phyloP scores from a whole-genome alignment of 2,329 filamentous ascomycete genomes.

The Phialophora verrucosa region DNA sequence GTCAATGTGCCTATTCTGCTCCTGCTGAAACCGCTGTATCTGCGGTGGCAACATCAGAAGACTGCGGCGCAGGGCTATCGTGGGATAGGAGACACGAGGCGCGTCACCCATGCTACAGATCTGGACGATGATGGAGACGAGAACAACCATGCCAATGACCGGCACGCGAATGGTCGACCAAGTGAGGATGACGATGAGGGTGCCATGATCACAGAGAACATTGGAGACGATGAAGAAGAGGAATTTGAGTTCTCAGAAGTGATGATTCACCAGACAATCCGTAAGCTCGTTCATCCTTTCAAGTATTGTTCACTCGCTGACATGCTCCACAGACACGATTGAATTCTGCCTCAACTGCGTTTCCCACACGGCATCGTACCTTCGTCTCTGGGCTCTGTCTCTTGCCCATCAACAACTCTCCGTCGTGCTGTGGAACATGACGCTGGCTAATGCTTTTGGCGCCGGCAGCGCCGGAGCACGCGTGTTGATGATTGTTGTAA shows the following conservation, averaged over 20 bases:
- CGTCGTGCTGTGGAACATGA: conserved; percentile 96
- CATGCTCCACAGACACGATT: conserved; percentile 32
- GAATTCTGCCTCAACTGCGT: conserved; percentile 99
- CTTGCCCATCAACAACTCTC: conserved; percentile 98
- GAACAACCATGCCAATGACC: conserved; percentile 16
- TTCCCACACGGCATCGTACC: conserved; percentile 97
- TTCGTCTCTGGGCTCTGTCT: conserved; percentile 96
- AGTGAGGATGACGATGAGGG: conserved; percentile 81
- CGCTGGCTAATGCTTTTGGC: conserved; percentile 76
- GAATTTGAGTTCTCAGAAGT: conserved; percentile 97
- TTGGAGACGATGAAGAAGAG: conserved; percentile 78
- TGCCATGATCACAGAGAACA: conserved; percentile 86
- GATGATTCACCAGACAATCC: conserved; percentile 99
- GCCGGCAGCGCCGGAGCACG: conserved; percentile 65
- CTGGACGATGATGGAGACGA: conserved; percentile 76
- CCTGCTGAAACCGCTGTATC: conserved; percentile 93
- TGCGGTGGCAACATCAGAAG: conserved; percentile 90
- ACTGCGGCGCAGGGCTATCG: conserved; percentile 88
- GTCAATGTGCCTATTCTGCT: conserved; percentile 87
- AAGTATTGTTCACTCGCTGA: not conserved
- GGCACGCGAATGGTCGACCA: conserved; percentile 63
- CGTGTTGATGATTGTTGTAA: conserved; percentile 78
- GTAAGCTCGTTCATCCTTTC: conserved; percentile 58
- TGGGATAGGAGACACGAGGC: conserved; percentile 81
- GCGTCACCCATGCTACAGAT: conserved; percentile 86